Evolutionary conservation across 768 basidiomycete genomes (phyloP), one percentile per base, ranked within the genome.

Genomic region (Hortiboletus campestris): DNA sequence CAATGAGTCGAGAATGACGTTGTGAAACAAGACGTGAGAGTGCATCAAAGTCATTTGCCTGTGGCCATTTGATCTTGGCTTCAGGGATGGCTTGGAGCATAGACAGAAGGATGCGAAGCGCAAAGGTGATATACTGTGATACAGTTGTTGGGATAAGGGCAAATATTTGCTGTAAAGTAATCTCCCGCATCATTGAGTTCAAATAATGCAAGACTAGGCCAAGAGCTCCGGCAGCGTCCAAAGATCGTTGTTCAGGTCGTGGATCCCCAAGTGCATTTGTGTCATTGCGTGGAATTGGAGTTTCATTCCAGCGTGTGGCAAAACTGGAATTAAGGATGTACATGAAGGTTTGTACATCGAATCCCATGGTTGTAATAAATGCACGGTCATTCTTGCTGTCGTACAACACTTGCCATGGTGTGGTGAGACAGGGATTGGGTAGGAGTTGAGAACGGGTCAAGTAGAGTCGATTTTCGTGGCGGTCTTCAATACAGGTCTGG

Each of bases 171-270:
- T 36, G 35, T 25, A 25, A 14, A 36, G 16, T 14, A 14, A 36
- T 25, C 25, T 25, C 25, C 25, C 25, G 25, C 25, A 78, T 78
- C 7, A 42, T 56, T 0, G 78, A 79, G 41, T 65, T 67, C 9
- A 80, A 67, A 19, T 66, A 78, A 49, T 81, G 77, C 1, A 79
- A 66, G 2, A 71, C 51, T 5, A 78, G 71, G 2, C 78, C 75
- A 6, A 81, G 66, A 0, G 70, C 78, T 39, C 78, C 75, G n/a
- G 61, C 61, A 13, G 74, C 71, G 47, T 60, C 46, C 12, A 61
- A 20, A 8, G 76, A 79, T 5, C 72, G 46, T 0, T 52, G 29
- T 2, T 43, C 53, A 10, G 66, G 67, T 1, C 67, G 61, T 25
- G 76, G 69, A 22, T 56, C 36, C 14, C 63, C 72, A 12, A 19